phyloP scores from a whole-genome alignment of 2,329 filamentous ascomycete genomes.

The Aaosphaeria arxii region DNA sequence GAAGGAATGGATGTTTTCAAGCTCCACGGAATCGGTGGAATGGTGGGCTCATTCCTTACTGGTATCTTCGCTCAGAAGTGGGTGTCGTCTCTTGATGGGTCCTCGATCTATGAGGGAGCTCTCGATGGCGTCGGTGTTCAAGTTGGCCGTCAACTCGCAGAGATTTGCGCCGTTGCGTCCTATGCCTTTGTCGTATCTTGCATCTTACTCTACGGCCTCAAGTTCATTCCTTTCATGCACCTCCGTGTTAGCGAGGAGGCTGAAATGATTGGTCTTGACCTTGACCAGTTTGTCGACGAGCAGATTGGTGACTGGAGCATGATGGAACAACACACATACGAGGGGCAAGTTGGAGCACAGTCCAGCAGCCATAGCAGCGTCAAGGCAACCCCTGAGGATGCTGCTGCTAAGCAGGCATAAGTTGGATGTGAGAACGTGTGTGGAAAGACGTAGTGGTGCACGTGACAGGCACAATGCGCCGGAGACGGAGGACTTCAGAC shows the following conservation, averaged over 20 bases:
- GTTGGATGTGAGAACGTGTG: background rate
- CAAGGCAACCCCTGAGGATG: conserved; percentile 4
- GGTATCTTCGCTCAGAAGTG: conserved; percentile 54
- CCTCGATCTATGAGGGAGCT: conserved; percentile 46
- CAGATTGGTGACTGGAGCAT: conserved; percentile 54
- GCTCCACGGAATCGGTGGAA: conserved; percentile 57
- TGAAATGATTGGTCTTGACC: conserved; percentile 55
- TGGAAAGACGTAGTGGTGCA: too few relatives aligned
- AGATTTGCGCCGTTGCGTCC: conserved; percentile 52
- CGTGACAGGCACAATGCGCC: too few relatives aligned
- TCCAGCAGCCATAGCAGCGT: conserved; percentile 22
- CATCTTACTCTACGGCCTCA: conserved; percentile 51
- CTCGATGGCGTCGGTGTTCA: conserved; percentile 57
- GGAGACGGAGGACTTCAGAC: too few relatives aligned
- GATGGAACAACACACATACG: conserved; percentile 24
- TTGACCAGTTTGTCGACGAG: conserved; percentile 56
- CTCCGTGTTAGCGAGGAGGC: conserved; percentile 54
- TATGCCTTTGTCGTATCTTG: conserved; percentile 55
- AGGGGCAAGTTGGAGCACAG: conserved; percentile 15
- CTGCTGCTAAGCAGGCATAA: conserved; percentile 1
- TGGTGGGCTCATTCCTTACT: conserved; percentile 57
- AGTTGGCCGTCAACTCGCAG: conserved; percentile 55
- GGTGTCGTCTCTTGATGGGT: conserved; percentile 51
- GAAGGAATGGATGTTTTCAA: conserved; percentile 61
- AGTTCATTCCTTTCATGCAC: conserved; percentile 54